Percentiles rank a stretch among this genome's conserved stretches.
Conservation (phyloP, 495 filamentous ascomycete genomes). For the Aspergillus ellipticus region DNA sequence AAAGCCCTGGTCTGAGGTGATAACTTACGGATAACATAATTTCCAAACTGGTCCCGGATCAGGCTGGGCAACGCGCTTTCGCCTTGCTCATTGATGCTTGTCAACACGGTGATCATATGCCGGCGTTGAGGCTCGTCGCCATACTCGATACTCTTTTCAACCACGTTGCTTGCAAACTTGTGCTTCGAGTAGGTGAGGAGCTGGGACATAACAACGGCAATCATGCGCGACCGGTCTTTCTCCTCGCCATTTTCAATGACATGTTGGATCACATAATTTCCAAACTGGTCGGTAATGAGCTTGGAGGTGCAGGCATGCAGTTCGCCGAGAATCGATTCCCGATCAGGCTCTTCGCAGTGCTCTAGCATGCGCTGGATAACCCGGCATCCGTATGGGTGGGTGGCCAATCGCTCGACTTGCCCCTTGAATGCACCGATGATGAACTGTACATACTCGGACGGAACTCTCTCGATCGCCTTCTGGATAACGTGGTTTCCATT, state of each 20-base stretch:
- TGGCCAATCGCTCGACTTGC: constrained; percentile 72
- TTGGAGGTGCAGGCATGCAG: constrained; percentile 66
- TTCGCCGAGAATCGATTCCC: constrained; percentile 69
- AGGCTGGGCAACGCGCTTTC: constrained; percentile 66
- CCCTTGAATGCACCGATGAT: constrained; percentile 82
- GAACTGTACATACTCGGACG: constrained; percentile 76
- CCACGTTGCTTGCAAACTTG: constrained; percentile 96
- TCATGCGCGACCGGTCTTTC: constrained; percentile 70
- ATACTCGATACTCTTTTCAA: constrained; percentile 85
- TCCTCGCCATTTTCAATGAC: constrained; percentile 79
- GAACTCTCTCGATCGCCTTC: constrained; percentile 86
- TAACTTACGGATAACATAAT: constrained; percentile 93
- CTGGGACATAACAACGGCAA: constrained; percentile 66
- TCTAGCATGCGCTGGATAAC: constrained; percentile 94
- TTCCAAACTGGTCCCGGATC: constrained; percentile 90
- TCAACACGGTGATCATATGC: constrained; percentile 66
- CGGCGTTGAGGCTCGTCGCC: constrained; percentile 66
- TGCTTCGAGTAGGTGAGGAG: constrained; percentile 81
- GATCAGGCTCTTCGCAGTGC: constrained; percentile 70
- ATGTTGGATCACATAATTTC: constrained; percentile 97
- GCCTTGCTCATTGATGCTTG: constrained; percentile 55
- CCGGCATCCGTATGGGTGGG: constrained; percentile 84
- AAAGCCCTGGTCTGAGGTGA: not conserved
- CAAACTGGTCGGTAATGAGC: constrained; percentile 85
- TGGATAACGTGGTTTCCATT: constrained; percentile 98